Evolutionary conservation across 768 basidiomycete genomes (phyloP).

Genomic region (Glaciozyma antarctica): DNA sequence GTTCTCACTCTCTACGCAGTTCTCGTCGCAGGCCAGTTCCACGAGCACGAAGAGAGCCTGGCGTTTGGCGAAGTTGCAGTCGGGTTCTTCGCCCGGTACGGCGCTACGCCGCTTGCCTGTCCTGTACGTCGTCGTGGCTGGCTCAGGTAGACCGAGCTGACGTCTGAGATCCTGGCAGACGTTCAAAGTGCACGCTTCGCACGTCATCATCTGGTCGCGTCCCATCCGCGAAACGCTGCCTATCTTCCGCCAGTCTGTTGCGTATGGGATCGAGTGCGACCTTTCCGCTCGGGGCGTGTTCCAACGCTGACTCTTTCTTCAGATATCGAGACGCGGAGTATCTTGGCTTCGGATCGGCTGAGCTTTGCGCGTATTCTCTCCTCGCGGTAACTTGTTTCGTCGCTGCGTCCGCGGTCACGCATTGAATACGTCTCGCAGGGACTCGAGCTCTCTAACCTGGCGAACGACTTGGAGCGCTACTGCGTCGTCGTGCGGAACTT

Average conservation of each 20-base stretch:
- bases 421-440: conserved; percentile 13
- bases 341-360: conserved; percentile 19
- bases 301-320: too few relatives aligned
- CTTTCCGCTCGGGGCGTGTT: too few relatives aligned
- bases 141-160: too few relatives aligned
- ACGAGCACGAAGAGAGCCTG: background rate
- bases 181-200: conserved; percentile 26
- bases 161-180: background rate
- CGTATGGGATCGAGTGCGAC: conserved; percentile 7
- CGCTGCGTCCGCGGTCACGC: background rate
- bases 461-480: conserved; percentile 22
- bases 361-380: background rate
- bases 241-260: conserved; percentile 10
- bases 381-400: background rate
- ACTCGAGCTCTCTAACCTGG: conserved; percentile 9
- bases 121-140: background rate
- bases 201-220: conserved; percentile 18
- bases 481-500: conserved; percentile 26
- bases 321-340: conserved; percentile 26
- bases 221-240: conserved; percentile 6
- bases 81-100: conserved; percentile 18
- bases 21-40: conserved; percentile 8
- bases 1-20: conserved; percentile 26
- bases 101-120: conserved; percentile 18
- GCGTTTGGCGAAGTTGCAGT: conserved; percentile 22